Percentiles rank a stretch among this genome's conserved stretches.
Evolutionary conservation across 1,139 yeast genomes (phyloP).

Genomic region (Blastobotrys persicus): DNA sequence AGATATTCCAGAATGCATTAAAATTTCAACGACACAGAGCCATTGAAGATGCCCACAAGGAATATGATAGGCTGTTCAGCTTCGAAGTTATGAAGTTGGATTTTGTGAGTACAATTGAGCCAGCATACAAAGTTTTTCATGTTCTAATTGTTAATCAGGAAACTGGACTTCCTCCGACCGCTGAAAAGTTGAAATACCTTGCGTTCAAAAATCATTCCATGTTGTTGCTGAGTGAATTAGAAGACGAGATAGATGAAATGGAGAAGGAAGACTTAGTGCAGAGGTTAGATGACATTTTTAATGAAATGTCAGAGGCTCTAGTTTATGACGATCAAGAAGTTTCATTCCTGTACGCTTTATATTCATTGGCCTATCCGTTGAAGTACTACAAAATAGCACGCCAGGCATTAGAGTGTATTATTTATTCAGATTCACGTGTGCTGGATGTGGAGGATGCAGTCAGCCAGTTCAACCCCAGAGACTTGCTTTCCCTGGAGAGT

Average conservation of each 20-base stretch:
- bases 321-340: slow-evolving; percentile 36
- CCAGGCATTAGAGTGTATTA: slow-evolving; percentile 63
- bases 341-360: slow-evolving; percentile 30
- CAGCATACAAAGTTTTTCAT: neutral
- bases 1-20: slow-evolving; percentile 70
- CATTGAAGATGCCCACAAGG: slow-evolving; percentile 49
- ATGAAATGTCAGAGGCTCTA: slow-evolving; percentile 37
- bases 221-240: slow-evolving; percentile 55
- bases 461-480: slow-evolving; percentile 26
- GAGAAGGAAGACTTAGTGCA: slow-evolving; percentile 30
- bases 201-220: slow-evolving; percentile 81
- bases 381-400: slow-evolving; percentile 52
- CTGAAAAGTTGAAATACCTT: slow-evolving; percentile 70
- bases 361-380: slow-evolving; percentile 29
- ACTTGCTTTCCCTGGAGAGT: slow-evolving; percentile 23
- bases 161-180: slow-evolving; percentile 57
- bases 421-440: slow-evolving; percentile 30
- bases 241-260: slow-evolving; percentile 25
- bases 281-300: slow-evolving; percentile 32
- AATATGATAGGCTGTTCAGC: slow-evolving; percentile 62
- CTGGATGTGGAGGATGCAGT: slow-evolving; percentile 28
- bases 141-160: slow-evolving; percentile 17
- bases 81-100: slow-evolving; percentile 56
- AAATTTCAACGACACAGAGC: slow-evolving; percentile 52
- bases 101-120: slow-evolving; percentile 21